Evolutionary conservation across 768 basidiomycete genomes (phyloP).

Genomic region (Stropharia rugosoannulata): DNA sequence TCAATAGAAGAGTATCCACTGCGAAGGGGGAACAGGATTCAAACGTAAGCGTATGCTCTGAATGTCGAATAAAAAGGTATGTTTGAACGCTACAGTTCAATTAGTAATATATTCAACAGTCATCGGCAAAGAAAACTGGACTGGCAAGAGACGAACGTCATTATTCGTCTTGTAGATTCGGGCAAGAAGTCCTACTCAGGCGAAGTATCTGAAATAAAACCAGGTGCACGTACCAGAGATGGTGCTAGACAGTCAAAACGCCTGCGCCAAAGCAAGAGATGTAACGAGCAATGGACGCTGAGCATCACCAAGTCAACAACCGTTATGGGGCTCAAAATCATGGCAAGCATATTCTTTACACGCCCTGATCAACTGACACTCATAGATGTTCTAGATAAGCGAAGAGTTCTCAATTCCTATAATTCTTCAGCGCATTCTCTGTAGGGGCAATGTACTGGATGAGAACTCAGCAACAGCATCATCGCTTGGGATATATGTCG

Average conservation of each 20-base stretch:
- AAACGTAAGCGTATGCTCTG: conserved; percentile 54
- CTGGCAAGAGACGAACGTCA: conserved; percentile 63
- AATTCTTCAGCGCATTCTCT: conserved; percentile 72
- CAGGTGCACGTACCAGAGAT: conserved; percentile 28
- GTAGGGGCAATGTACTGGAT: conserved; percentile 58
- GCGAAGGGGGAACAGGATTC: conserved; percentile 39
- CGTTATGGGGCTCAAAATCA: conserved; percentile 76
- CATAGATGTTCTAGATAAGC: conserved; percentile 47
- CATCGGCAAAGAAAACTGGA: conserved; percentile 42
- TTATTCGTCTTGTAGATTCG: conserved; percentile 42
- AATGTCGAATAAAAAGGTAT: conserved; percentile 61
- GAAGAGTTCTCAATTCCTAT: conserved; percentile 65
- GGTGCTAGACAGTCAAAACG: conserved; percentile 70
- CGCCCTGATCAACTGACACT: not conserved
- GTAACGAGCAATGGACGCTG: conserved; percentile 49
- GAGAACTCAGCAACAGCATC: conserved; percentile 61
- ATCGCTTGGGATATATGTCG: conserved; percentile 48
- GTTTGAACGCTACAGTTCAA: conserved; percentile 4
- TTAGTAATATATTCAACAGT: conserved; percentile 4
- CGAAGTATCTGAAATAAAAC: conserved; percentile 10
- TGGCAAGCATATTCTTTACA: conserved; percentile 39
- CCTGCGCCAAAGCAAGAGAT: conserved; percentile 55
- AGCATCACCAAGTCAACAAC: conserved; percentile 64
- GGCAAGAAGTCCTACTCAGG: conserved; percentile 13
- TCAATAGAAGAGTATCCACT: conserved; percentile 25